Conservation (phyloP, 176 grass and related monocot species). For the Eleusine coracana region DNA sequence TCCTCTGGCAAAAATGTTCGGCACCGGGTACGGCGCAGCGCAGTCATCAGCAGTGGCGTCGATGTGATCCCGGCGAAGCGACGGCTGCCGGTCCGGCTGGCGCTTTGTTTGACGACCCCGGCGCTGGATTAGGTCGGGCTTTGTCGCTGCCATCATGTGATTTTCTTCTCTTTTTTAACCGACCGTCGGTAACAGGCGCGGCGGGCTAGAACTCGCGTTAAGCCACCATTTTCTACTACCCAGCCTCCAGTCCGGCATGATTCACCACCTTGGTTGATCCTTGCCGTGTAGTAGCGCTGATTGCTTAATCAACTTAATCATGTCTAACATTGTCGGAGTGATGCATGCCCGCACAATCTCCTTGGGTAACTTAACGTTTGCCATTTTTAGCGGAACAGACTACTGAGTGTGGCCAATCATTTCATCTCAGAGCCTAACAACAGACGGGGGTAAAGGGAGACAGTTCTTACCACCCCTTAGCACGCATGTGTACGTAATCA, state of each 20-base stretch:
- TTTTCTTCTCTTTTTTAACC: background rate
- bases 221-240: background rate
- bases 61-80: slow-evolving; percentile 48
- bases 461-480: background rate
- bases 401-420: background rate
- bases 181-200: background rate
- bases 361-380: background rate
- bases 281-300: background rate
- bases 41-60: background rate
- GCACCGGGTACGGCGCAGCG: slow-evolving; percentile 26
- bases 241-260: background rate
- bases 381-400: background rate
- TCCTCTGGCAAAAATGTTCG: background rate
- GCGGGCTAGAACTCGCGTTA: background rate
- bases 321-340: background rate
- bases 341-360: slow-evolving; percentile 13
- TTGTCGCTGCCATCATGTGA: slow-evolving; percentile 32
- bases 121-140: slow-evolving; percentile 8
- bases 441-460: background rate
- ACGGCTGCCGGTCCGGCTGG: slow-evolving; percentile 20
- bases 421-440: background rate
- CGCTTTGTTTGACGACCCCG: slow-evolving; percentile 19
- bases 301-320: background rate
- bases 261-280: background rate
- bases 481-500: background rate